Evolutionary conservation across 495 filamentous ascomycete species (phyloP), one percentile per base, ranked within the genome.

Genomic region (Staphylotrichum tortipilum): DNA sequence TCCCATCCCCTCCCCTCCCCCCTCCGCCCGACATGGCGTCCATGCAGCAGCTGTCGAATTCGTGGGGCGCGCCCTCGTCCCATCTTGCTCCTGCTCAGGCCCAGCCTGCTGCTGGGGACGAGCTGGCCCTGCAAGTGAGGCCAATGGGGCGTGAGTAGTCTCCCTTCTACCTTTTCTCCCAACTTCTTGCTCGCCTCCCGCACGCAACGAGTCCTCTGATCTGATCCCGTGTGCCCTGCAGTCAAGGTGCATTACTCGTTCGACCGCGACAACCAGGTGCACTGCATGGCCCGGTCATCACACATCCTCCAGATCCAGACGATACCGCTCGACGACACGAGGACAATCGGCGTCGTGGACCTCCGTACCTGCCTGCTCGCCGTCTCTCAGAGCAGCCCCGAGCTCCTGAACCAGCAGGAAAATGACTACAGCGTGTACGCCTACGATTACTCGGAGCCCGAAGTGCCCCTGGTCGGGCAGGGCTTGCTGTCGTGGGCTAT

Each of bases 241-340:
- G 86, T 97, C 67, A 97, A 98, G 75, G 88, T 98, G 22, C 83
- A 92, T 34, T 98, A 98, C 67, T 94, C 90, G 18, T 97, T 97
- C 67, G 90, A 97, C 60, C 82, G 87, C 59, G 84, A 88, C 37
- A 84, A 79, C 65, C 88, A 89, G 66, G 85, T 89, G 21, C 87
- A 91, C 61, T 97, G 92, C 68, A 72, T 98, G 23, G 91, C 94
- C 51, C 82, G 91, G 59, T 88, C 89, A 77, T 87, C 88, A 36
- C 80, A 90, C 47, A 73, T 85, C 30, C 75, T 96, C 40, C 76
- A 85, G 22, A 79, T 95, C 19, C 88, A 88, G 56, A 86, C 85
- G 8, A 79, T 90, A 22, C 75, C 79, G 24, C 68, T 97, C 40
- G 88, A 97, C 59, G 86, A 89, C 56, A 63, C 63, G 31, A 70